A percentile compares a stretch with the other conserved stretches of the same genome.
Evolutionary conservation across 2,329 filamentous ascomycete genomes (phyloP).

Genomic region (Aspergillus uvarum): DNA sequence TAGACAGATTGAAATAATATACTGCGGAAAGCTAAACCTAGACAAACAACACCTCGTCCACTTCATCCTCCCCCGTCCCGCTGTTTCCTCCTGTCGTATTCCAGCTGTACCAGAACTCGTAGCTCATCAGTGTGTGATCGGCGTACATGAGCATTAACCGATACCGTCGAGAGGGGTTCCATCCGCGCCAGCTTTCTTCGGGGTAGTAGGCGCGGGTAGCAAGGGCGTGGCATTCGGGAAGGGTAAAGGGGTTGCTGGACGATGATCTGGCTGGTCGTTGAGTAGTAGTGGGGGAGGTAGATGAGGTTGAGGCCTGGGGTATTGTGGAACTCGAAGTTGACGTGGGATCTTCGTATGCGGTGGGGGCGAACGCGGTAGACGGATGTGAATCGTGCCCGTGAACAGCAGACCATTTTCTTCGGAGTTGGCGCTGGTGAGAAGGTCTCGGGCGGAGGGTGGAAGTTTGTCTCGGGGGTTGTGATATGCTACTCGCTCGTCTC

Average conservation of each 20-base stretch:
- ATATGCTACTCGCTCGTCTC: background rate
- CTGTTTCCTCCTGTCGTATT: slow-evolving; percentile 14
- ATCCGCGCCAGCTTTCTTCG: slow-evolving; percentile 40
- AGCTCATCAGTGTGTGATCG: slow-evolving; percentile 59
- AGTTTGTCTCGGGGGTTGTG: background rate
- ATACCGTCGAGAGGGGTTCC: slow-evolving; percentile 46
- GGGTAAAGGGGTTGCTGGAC: slow-evolving; percentile 18
- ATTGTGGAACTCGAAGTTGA: background rate
- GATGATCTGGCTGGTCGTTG: background rate
- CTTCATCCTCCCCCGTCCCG: slow-evolving; percentile 8
- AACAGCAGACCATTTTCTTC: background rate
- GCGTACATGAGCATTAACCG: slow-evolving; percentile 57
- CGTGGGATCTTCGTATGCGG: background rate
- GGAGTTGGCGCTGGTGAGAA: background rate
- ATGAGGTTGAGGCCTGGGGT: background rate
- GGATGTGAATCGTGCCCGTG: background rate
- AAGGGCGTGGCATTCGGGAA: slow-evolving; percentile 37
- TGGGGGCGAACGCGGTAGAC: background rate
- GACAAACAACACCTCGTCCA: slow-evolving; percentile 17
- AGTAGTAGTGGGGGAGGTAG: background rate
- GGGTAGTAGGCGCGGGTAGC: slow-evolving; percentile 35
- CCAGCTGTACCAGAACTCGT: slow-evolving; percentile 56
- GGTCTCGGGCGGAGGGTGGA: background rate
- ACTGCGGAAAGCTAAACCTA: slow-evolving; percentile 4
- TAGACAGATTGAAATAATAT: background rate